Base-by-base conservation (phyloP, 2,329 filamentous ascomycete genomes). In the Leptosphaerulina australis region DNA sequence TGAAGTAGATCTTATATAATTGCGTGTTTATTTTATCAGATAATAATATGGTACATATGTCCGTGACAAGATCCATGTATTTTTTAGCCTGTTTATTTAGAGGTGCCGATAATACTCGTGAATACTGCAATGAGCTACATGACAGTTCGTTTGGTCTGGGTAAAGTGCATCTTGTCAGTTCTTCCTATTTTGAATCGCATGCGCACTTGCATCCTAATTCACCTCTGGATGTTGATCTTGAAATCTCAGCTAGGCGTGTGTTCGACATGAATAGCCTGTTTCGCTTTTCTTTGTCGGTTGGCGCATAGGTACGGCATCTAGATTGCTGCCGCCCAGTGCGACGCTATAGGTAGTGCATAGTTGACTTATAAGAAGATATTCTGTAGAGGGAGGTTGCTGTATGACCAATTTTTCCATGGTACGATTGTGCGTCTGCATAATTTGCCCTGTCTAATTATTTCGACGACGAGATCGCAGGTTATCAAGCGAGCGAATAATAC, bases 401-500 rank as follows among this genome's bases (percentile, higher is more conserved):
- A 66, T 88, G 80, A n/a, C 92, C 93, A n/a, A 20, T 88, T 86
- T 73, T 97, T 93, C 79, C 95, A 97, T 20, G 97, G 84, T 72
- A 90, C 95, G 76, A 97, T 93, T 51, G 91, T 96, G 77, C 97
- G 97, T 56, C 93, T 93, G 73, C 97, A 97, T 6, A 90, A 96
- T 77, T 97, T 96, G 78, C 96, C 95, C 77, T 92, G 83, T 74
- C 96, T 91, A 63, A 88, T 83, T 92, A 97, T 96, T 75, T 90
- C 96, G 60, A 88, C 85, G 81, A 97, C 97, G 39, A 97, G 88
- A 68, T 97, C 93, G 76, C 97, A 97, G 74, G 97, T 91, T 53
- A 97, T 82, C 64, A 96, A 90, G 79, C 93, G 97, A 81, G 96
- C 97, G 81, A 97, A 97, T 76, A 95, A 89, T 28, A 97, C 91